Conservation (phyloP, 2,329 filamentous ascomycete species). For the Clonostachys byssicola region DNA sequence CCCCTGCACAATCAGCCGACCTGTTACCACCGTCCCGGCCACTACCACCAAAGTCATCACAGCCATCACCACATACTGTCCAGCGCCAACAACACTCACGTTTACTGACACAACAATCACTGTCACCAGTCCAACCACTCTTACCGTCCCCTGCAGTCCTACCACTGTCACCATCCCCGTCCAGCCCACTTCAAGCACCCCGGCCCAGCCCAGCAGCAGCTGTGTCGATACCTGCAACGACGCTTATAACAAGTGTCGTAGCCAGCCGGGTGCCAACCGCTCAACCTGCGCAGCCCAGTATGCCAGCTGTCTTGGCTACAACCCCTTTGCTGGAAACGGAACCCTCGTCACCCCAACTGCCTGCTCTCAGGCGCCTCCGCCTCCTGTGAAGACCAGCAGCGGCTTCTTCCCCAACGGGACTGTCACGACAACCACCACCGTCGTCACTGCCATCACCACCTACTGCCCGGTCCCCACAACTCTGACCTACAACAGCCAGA, state of each 20-base stretch:
- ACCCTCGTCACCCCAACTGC: constrained; percentile 1
- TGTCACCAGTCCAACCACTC: too few species aligned
- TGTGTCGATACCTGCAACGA: too few species aligned
- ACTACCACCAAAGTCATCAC: too few species aligned
- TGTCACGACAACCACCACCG: constrained; percentile 55
- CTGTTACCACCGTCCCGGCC: too few species aligned
- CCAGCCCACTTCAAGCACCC: too few species aligned
- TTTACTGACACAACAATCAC: too few species aligned
- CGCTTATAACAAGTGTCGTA: constrained; percentile 9
- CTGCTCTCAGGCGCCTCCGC: neutral
- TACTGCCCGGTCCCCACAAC: constrained; percentile 66
- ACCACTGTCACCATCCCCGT: too few species aligned
- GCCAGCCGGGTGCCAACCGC: constrained; percentile 10
- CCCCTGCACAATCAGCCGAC: constrained; percentile 34
- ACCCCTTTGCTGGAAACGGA: neutral
- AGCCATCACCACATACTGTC: too few species aligned
- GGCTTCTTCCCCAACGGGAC: constrained; percentile 1
- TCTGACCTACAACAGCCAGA: constrained; percentile 58
- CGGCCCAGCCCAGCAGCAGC: too few species aligned
- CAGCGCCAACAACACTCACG: too few species aligned
- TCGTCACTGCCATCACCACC: constrained; percentile 62
- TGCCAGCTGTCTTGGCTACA: constrained; percentile 7
- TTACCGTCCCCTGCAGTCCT: too few species aligned
- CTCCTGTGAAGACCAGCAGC: neutral
- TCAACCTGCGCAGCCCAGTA: constrained; percentile 13